Evolutionary conservation across 1,284 basidiomycete genomes (phyloP), one percentile per base, ranked within the genome.

Genomic region (Tilletia horrida): DNA sequence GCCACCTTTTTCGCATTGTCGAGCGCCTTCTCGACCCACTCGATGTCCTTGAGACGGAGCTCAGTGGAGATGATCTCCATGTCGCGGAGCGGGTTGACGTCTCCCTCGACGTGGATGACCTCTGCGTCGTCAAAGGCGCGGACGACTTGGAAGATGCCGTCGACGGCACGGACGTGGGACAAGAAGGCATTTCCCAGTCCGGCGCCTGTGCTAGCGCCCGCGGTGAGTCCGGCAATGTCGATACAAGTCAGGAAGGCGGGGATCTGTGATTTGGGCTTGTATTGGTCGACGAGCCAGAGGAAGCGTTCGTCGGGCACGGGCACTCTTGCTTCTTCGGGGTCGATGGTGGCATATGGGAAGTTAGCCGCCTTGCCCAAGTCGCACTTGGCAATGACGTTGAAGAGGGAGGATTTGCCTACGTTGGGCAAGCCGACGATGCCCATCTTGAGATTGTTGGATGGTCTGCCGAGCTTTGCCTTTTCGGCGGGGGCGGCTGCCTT

Each of bases 101-200:
- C 96, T 65, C 96, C 96, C 84, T 98, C 96, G 77, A 98, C 96
- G 84, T 99, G 96, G 75, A 92, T 97, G 82, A 99, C 93, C 81
- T 99, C 96, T 44, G 93, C 91, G 79, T 99, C 96, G 81, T 97
- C 95, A 82, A 99, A 99, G 7, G 94, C 93, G 76, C 96, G 91
- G 67, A 98, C 89, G 72, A 97, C 90, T 83, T 98, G 96, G 87
- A 98, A 98, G 83, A 99, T 99, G 81, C 96, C 96, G 82, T 99
- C 96, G 71, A 98, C 96, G 27, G 95, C 91, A 69, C 96, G 90
- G 63, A 99, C 95, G 83, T 98, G 93, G 42, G 92, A 93, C 84
- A 99, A 85, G 87, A 99, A 99, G 52, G 93, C 89, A 83, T 99
- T 99, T 61, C 96, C 96, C 62, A 99, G 88, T 83, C 96, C 96